These are phyloP conservation scores for Trichoderma sp. DNA, from an alignment of 2,329 filamentous ascomycete species.

Conservation along the genomic window DNA sequence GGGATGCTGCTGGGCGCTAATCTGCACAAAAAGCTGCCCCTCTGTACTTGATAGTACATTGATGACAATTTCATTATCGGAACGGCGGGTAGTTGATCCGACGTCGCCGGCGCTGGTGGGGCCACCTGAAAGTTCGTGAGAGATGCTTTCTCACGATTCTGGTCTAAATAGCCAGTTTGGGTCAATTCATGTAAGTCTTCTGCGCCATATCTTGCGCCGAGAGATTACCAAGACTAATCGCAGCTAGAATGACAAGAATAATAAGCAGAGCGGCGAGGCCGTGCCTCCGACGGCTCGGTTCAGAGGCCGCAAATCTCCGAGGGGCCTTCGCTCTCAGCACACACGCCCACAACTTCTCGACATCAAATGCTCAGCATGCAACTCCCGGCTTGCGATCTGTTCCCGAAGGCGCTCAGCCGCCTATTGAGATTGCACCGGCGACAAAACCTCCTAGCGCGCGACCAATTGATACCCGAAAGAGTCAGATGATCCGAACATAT, in stretches of 20 bases:
- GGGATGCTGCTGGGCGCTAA: not conserved
- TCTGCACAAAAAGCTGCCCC: not conserved
- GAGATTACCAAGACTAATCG: not conserved
- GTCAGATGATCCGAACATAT: slow-evolving; percentile 84
- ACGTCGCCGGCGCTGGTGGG: slow-evolving; percentile 4
- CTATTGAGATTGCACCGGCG: slow-evolving; percentile 59
- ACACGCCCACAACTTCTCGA: slow-evolving; percentile 37
- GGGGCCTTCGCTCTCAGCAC: slow-evolving; percentile 32
- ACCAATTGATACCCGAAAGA: slow-evolving; percentile 83
- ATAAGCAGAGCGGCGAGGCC: slow-evolving; percentile 30
- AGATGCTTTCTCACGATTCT: slow-evolving; percentile 6
- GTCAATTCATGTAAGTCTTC: slow-evolving; percentile 2
- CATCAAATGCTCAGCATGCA: slow-evolving; percentile 35
- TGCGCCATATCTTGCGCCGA: no score
- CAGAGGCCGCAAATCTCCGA: slow-evolving; percentile 14
- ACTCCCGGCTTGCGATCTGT: slow-evolving; percentile 24
- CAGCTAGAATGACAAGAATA: slow-evolving; percentile 33
- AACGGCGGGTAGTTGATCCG: slow-evolving; percentile 30
- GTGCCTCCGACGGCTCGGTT: slow-evolving; percentile 32
- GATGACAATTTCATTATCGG: slow-evolving; percentile 12
- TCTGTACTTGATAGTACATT: slow-evolving; percentile 4
- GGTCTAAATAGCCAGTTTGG: not conserved
- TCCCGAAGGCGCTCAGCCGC: slow-evolving; percentile 39
- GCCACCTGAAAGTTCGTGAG: slow-evolving; percentile 20
- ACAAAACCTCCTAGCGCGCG: slow-evolving; percentile 88